Evolutionary conservation across 2,329 filamentous ascomycete genomes (phyloP).

Genomic region (Coniochaeta ligniaria): DNA sequence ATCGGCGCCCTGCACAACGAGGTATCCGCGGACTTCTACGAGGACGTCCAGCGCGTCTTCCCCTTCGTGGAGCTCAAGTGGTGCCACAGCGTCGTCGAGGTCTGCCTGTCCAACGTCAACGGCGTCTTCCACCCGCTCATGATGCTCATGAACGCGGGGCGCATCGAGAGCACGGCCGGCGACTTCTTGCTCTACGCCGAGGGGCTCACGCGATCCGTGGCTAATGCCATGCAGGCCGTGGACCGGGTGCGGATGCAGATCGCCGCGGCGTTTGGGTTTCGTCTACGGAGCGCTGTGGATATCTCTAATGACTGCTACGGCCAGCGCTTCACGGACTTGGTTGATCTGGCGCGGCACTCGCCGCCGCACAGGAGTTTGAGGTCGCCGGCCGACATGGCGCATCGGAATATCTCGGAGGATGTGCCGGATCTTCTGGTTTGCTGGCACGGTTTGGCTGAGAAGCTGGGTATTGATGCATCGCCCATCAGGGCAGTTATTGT

Average conservation of each 20-base stretch:
- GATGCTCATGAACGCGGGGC: slow-evolving; percentile 19
- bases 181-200: slow-evolving; percentile 15
- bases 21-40: background rate
- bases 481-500: slow-evolving; percentile 12
- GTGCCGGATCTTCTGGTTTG: slow-evolving; percentile 13
- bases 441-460: slow-evolving; percentile 13
- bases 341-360: slow-evolving; percentile 14
- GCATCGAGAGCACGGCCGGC: slow-evolving; percentile 17
- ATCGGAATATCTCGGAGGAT: slow-evolving; percentile 16
- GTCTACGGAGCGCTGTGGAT: slow-evolving; percentile 11
- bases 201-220: slow-evolving; percentile 11
- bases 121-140: slow-evolving; percentile 18
- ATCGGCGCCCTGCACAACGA: background rate
- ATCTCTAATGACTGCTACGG: slow-evolving; percentile 18
- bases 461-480: slow-evolving; percentile 12
- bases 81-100: slow-evolving; percentile 18
- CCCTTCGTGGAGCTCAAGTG: slow-evolving; percentile 13
- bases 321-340: slow-evolving; percentile 14
- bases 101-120: slow-evolving; percentile 18
- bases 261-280: slow-evolving; percentile 14
- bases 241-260: slow-evolving; percentile 14
- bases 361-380: slow-evolving; percentile 14
- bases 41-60: slow-evolving; percentile 10
- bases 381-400: slow-evolving; percentile 10
- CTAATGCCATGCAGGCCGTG: slow-evolving; percentile 13